These are phyloP conservation scores for Ceratocystis cubensis DNA, from an alignment of 2,329 filamentous ascomycete species.

Conservation along the genomic window DNA sequence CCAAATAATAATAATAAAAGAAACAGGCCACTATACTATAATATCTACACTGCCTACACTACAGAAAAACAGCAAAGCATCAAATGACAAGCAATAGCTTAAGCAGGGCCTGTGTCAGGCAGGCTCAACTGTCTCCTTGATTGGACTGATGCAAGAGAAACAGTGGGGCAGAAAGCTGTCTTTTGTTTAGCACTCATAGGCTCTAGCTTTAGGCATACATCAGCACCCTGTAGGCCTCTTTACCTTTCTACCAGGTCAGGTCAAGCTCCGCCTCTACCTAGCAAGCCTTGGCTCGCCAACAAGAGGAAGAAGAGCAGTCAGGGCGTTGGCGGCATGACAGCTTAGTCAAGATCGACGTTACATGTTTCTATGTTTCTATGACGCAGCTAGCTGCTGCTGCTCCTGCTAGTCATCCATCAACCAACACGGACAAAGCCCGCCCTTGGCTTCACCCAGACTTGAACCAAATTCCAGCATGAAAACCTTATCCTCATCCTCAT, in stretches of 20 bases:
- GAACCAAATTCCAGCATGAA: no score
- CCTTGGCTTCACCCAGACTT: no score
- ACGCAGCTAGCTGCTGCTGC: background rate
- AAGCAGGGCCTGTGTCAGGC: background rate
- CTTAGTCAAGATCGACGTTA: background rate
- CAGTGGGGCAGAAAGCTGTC: constrained; percentile 1
- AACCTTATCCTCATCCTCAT: no score
- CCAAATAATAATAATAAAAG: background rate
- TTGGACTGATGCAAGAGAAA: background rate
- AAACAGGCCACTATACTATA: background rate
- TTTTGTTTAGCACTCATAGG: background rate
- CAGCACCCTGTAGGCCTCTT: background rate
- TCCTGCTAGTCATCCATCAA: no score
- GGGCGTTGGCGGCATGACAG: background rate
- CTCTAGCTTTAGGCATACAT: background rate
- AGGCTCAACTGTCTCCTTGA: background rate
- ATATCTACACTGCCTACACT: background rate
- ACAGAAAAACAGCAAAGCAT: background rate
- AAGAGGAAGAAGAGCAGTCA: no score
- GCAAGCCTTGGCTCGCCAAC: background rate
- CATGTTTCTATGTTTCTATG: background rate
- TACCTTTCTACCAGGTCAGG: background rate
- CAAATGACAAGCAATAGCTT: background rate
- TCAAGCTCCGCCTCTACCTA: background rate
- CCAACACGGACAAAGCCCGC: no score